Base-by-base conservation (phyloP, 1,139 yeast species). In the Meyerozyma smithsonii region DNA sequence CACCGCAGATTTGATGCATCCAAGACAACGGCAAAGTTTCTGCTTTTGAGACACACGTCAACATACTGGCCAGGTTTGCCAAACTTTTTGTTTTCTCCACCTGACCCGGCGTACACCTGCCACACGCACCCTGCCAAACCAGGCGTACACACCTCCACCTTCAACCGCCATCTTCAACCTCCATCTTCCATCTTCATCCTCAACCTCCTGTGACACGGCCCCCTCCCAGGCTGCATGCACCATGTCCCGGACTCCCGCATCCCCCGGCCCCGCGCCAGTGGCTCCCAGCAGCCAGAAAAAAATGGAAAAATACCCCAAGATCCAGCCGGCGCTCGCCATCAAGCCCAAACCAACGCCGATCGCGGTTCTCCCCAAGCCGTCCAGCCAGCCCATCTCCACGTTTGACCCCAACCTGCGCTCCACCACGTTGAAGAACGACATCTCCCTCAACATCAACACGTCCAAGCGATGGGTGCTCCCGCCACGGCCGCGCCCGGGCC, bases 381-480 rank as follows among this genome's bases (percentile, higher is more conserved):
- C 41, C 36, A 41, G 35, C 46, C 16, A 42, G 42, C 45, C 52
- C 20, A 41, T 50, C 39, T 48, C 40, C 37, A 23, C 41, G 15
- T 21, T 49, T 12, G 45, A 46, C 14, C 47, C 51, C 41, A 59
- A 60, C 33, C 45, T 57, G 12, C 43, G 53, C n/a, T 36, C 39
- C 30, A 42, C 55, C 8, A 39, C 45, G 7, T 39, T 57, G 16
- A 51, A 56, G 24, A 48, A 54, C 5, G 54, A 52, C 17, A 45
- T 48, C 17, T 48, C 62, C 4, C 53, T 60, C 32, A 61, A 61
- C 39, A 66, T 69, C 47, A 73, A 72, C 47, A 76, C 83, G 3
- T 72, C 79, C 28, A 75, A 74, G 45, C 69, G 72, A 46, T 79
- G 85, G 85, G 80, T 79, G 2, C 58, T 79, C 33, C 85, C 84